These are phyloP conservation scores for Pichia sp. DNA, from an alignment of 1,139 yeast genomes.

Conservation along the genomic window DNA sequence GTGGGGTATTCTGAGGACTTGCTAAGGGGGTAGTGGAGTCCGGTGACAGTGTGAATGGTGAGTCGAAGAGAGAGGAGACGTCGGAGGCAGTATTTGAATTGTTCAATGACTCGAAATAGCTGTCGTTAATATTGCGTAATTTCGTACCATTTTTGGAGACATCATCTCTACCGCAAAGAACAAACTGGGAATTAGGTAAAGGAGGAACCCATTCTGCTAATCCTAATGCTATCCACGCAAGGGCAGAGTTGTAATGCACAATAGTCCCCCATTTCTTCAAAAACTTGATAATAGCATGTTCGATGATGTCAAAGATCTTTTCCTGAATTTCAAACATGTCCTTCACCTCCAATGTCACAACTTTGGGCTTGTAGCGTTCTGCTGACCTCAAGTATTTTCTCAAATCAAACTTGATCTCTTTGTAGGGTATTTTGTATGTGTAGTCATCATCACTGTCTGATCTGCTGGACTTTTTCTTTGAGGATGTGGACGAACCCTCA, in stretches of 20 bases:
- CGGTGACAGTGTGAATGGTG: conserved; percentile 27
- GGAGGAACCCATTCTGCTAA: conserved; percentile 91
- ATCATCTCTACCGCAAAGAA: conserved; percentile 38
- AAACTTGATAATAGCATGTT: conserved; percentile 60
- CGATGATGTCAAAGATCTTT: conserved; percentile 54
- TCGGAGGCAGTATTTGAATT: conserved; percentile 17
- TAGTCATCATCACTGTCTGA: conserved; percentile 5
- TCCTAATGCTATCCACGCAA: conserved; percentile 84
- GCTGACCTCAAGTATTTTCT: conserved; percentile 47
- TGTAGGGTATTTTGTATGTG: conserved; percentile 29
- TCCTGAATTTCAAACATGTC: conserved; percentile 41
- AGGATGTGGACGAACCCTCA: background rate
- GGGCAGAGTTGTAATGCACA: conserved; percentile 74
- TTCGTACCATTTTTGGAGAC: conserved; percentile 34
- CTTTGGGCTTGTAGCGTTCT: conserved; percentile 29
- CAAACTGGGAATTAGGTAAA: conserved; percentile 34
- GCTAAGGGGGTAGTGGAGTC: conserved; percentile 20
- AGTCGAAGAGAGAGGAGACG: conserved; percentile 16
- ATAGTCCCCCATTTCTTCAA: conserved; percentile 74
- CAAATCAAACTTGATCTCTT: conserved; percentile 48
- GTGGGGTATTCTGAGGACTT: conserved; percentile 19
- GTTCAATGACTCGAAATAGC: conserved; percentile 37
- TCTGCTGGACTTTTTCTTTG: background rate
- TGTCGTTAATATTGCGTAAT: conserved; percentile 43
- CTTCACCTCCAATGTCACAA: conserved; percentile 25